Base-by-base conservation (phyloP, 1,139 yeast species). In the Diutina rugosa region DNA sequence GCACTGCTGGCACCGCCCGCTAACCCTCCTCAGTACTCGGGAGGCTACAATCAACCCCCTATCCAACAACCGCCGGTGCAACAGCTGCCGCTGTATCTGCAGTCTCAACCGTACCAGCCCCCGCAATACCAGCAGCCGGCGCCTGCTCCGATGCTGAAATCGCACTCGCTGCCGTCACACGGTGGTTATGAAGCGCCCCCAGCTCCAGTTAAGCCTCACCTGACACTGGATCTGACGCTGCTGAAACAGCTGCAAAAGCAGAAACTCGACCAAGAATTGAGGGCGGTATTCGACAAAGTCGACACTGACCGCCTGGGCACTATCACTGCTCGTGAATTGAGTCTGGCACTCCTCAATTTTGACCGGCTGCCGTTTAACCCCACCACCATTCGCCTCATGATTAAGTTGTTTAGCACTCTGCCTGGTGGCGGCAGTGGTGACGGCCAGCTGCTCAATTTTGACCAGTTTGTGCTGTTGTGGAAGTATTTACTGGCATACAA, bases 381-480 rank as follows among this genome's bases (percentile, higher is more conserved):
- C 28, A 80, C 84, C 32, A 84, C 91, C 0, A 81, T 85, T 46
- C 67, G 73, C 55, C 71, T 86, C 52, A 85, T 86, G 88, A 81
- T 86, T 58, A 79, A 80, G 63, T 72, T 86, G 65, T 86, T 86
- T 67, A 63, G 70, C 54, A 61, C 67, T n/a, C 63, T 78, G 62
- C 79, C 79, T 55, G 58, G 64, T 18, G 72, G 78, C 28, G 61
- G 63, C 16, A 67, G 67, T 10, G 35, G 56, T 4, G 46, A 59
- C 4, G 54, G 58, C 4, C 73, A 79, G 53, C 67, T 65, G 55
- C 68, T 76, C 59, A 82, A 80, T 60, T 85, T 82, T 62, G 83
- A 79, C 56, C 91, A 86, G 67, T 86, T 86, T 66, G 85, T 80
- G 55, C 82, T 84, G 58, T 72, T 85, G 56, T 85, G 90, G 90